Base-by-base conservation (phyloP, 2,329 filamentous ascomycete genomes). In the Stachybotrys elegans region DNA sequence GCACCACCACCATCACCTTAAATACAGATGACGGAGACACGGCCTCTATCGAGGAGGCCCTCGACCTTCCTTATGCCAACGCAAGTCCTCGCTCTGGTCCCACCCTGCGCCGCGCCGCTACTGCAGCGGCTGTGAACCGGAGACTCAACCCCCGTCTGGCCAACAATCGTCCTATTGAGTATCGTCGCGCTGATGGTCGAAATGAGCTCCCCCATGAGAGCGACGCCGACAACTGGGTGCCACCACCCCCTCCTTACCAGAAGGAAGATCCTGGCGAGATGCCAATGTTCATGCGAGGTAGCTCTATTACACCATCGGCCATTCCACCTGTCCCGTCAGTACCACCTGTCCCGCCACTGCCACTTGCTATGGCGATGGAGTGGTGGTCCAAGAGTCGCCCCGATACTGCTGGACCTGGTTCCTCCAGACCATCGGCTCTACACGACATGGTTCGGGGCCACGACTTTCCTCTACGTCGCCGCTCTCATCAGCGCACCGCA, bases 161-260 rank as follows among this genome's bases (percentile, higher is more conserved):
- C 43, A 68, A 76, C 52, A 67, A 71, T 53, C 69, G 79, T 2
- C 72, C 67, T 31, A 73, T 82, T 37, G 68, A 83, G 52, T 86
- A 85, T 57, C 78, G 82, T 36, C 77, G 84, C 37, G 83, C 84
- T 13, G 83, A 88, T 62, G 82, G 83, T 6, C 74, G 83, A 34
- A 72, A 78, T 34, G 84, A 91, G 55, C 76, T 89, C 53, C 88
- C 88, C 4, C 87, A 93, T 61, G 88, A 93, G 63, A 92, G 87
- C 50, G 88, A 93, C 59, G 87, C 88, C 4, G 88, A 93, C 56
- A 88, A 91, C 54, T 94, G 88, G 88, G 85, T 90, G 5, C 86
- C 88, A 5, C 88, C 88, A 5, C 88, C 88, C 8, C 88, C 88
- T 4, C 87, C 87, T 1, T 94, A 94, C 55, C 79, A 82, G 32